Base-by-base conservation (phyloP, 768 basidiomycete species). In the Suillus ampliporus region DNA sequence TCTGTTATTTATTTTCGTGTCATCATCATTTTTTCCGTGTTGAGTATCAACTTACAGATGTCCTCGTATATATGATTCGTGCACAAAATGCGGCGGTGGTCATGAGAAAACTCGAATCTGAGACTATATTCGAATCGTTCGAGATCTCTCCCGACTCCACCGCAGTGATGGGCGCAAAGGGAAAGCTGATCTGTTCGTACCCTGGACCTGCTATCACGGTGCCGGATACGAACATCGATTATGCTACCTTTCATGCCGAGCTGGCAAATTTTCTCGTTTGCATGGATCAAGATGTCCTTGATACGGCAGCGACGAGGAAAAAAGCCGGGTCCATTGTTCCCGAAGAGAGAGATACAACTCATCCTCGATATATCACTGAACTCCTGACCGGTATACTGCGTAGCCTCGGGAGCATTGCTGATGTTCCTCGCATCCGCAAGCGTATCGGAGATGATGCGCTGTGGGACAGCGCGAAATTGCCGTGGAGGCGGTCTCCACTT, bases 401-500 rank as follows among this genome's bases (percentile, higher is more conserved):
- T 15, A 78, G 77, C 10, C 67, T 79, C 7, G 75, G 74, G 40
- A 54, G 62, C 1, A 79, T 78, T 2, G 66, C 73, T 13, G 69
- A 69, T 15, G 62, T 74, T 5, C 26, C 34, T 43, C 68, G 74
- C 10, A 75, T 81, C n/a, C 65, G 59, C 13, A 86, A 86, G 66
- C 79, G 81, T 9, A 72, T 84, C 1, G 74, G 73, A 7, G 84
- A 86, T 58, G 81, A 86, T n/a, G 79, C 84, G 2, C 70, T 82
- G 4, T 82, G 82, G 79, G 37, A 74, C 5, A 57, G 72, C n/a
- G 71, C 79, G 2, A 57, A 65, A 41, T 69, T 76, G 10, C 59
- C 85, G 74, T 86, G 84, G 84, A 72, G 86, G 31, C 75, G 85
- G 26, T 82, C 83, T 7, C 71, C 82, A 1, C 71, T 83, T 13